Percentiles rank a stretch among this genome's conserved stretches.
Conservation (phyloP, 2,329 filamentous ascomycete species). For the Curvularia spicifera region DNA sequence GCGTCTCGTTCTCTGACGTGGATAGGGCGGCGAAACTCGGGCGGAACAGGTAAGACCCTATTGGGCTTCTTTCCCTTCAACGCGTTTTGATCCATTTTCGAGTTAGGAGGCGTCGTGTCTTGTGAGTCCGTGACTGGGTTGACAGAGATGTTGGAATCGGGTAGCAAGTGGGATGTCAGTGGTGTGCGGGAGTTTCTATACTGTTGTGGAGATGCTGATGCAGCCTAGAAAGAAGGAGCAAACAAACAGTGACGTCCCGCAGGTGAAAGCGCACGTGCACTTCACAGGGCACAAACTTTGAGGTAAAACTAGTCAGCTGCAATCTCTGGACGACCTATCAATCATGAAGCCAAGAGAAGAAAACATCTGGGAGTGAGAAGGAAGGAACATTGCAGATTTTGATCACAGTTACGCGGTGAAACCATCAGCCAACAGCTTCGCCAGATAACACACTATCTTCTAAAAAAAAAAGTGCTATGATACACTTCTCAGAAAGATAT, state of each 20-base stretch:
- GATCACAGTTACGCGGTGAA: not conserved
- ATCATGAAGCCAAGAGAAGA: not conserved
- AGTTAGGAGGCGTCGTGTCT: not conserved
- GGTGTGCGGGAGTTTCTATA: not conserved
- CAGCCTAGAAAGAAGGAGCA: slow-evolving; percentile 10
- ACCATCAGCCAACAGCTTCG: not conserved
- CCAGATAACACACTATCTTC: not conserved
- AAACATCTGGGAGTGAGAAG: not conserved
- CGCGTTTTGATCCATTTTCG: not conserved
- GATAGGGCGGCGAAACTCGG: slow-evolving; percentile 26
- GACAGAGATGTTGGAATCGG: not conserved
- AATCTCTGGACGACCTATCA: not conserved
- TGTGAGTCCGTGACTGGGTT: not conserved
- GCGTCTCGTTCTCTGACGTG: slow-evolving; percentile 21
- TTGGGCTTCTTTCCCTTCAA: slow-evolving; percentile 23
- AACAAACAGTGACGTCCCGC: slow-evolving; percentile 2
- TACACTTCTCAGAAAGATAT: no score
- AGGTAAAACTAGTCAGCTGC: not conserved
- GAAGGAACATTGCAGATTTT: not conserved
- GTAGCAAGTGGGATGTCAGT: not conserved
- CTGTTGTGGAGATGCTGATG: slow-evolving; percentile 1
- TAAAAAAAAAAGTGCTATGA: no score
- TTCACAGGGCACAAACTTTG: no score
- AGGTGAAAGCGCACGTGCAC: not conserved
- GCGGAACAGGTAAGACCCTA: slow-evolving; percentile 28